Base-by-base conservation (phyloP, 495 filamentous ascomycete genomes). In the Hypoxylon lenormandii region DNA sequence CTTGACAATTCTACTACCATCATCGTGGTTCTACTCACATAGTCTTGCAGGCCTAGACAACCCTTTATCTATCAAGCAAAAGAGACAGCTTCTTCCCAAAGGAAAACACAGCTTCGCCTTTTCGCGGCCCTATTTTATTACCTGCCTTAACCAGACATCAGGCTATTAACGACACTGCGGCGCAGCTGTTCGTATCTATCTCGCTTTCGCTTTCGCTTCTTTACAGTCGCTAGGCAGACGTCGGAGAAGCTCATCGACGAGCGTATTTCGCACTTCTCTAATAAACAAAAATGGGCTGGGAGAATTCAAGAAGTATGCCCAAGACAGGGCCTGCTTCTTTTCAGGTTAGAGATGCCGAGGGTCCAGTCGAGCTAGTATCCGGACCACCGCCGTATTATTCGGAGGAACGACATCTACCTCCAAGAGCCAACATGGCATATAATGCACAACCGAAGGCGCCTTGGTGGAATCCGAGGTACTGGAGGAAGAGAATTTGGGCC, bases 401-500 rank as follows among this genome's bases (percentile, higher is more conserved):
- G n/a, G n/a, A 23, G 13, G 55, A 72, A 48, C 60, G 16, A 22
- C 52, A 47, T 21, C 55, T 49, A 37, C 56, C 50, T 5, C 59
- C 53, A 11, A 37, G 51, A 65, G 28, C n/a, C 1, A 66, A 65
- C 47, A 69, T 73, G 70, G 11, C 50, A 7, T 57, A 55, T 1
- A 11, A 69, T 8, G 38, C 38, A 42, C 52, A 36, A 48, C 26
- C 1, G 38, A 16, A 45, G 2, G 8, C 42, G 33, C 66, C 74
- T 13, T 75, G 83, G 83, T 86, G 82, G 66, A 77, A 88, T 38
- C 80, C 83, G 3, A 81, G 75, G n/a, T 77, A 75, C 21, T 86
- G 85, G 84, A 79, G 79, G 8, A 76, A 79, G 66, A 80, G 79
- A 55, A 80, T 74, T 18, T 84, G 80, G 76, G 60, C 82, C 16